Evolutionary conservation across 1,284 basidiomycete genomes (phyloP), one percentile per base, ranked within the genome.

Genomic region (Heterobasidion irregulare): DNA sequence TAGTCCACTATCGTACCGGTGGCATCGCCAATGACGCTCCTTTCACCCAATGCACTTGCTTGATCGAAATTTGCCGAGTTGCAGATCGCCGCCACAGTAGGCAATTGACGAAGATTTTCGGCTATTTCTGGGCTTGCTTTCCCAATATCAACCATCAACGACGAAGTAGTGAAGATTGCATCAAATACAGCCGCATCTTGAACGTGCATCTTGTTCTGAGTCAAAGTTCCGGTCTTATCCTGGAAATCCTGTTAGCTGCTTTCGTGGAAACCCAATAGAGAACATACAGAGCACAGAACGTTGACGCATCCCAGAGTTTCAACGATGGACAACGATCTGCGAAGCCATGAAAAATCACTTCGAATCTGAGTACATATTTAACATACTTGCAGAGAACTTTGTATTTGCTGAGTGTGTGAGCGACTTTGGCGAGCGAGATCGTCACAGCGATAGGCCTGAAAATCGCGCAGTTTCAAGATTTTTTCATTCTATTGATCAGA

Each of bases 311-410:
- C 78, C 8, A 80, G 69, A 6, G 77, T 79, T 65, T 80, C 78
- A 45, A 79, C 67, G 36, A 66, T 68, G 4, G 65, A 64, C 10
- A 62, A 38, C 1, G 59, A 61, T 50, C 58, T 64, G 45, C 10
- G 13, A 34, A 9, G 53, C 43, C 18, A 38, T 58, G n/a, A 50
- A 15, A 15, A 48, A 2, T 13, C 1, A 15, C 26, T 26, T 26
- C 26, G 0, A 26, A 4, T 26, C 26, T 10, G 15, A 9, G 9
- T 7, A 26, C 9, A 33, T 53, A 3, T 9, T 1, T 47, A 2
- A 57, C 60, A 44, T 38, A 72, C 68, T 85, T 84, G 74, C 77
- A 80, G 8, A 84, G 69, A 12, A 86, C 77, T 63, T 82, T 80
- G 61, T 78, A 75, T 56, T 77, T 76, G 57, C 74, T 72, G 52